Percentiles rank a stretch among this genome's conserved stretches.
phyloP scores from a whole-genome alignment of 1,284 basidiomycete species.

The Bjerkandera adusta region DNA sequence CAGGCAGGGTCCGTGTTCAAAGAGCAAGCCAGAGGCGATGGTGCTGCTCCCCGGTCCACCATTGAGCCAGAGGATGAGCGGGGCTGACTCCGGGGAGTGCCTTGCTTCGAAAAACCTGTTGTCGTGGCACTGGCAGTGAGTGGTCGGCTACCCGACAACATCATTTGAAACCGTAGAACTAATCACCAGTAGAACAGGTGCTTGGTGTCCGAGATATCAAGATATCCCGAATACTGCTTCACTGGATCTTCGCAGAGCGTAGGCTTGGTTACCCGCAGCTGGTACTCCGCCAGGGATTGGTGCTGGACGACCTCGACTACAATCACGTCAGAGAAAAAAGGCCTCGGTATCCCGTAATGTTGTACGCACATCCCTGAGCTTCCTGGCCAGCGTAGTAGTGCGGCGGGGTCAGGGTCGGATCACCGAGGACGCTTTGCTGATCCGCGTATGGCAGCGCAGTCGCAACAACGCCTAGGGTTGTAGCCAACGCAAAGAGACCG shows the following conservation, averaged over 20 bases:
- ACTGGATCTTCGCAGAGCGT: conserved; percentile 51
- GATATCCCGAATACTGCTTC: conserved; percentile 57
- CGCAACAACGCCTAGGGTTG: too few species aligned
- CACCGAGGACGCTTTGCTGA: too few species aligned
- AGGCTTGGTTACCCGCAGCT: conserved; percentile 44
- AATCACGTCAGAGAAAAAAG: too few species aligned
- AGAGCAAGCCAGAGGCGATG: conserved; percentile 71
- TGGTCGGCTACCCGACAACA: neutral
- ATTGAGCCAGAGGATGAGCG: conserved; percentile 62
- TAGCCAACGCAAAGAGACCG: too few species aligned
- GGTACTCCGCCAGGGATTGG: conserved; percentile 22
- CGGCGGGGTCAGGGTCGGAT: too few species aligned
- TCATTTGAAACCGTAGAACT: conserved; percentile 9
- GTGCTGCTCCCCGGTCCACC: conserved; percentile 77
- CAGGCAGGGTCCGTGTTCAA: conserved; percentile 86
- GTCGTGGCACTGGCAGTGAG: neutral
- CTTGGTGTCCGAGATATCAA: conserved; percentile 54
- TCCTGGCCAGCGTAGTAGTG: too few species aligned
- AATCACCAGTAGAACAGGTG: conserved; percentile 50
- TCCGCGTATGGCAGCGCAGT: too few species aligned
- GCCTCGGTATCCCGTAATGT: too few species aligned
- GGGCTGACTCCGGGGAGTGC: conserved; percentile 46
- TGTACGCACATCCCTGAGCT: too few species aligned
- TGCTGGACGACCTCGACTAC: conserved; percentile 24
- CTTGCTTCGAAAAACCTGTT: conserved; percentile 41